phyloP scores from a whole-genome alignment of 1,284 basidiomycete species.

The Ustilago cynodontis region DNA sequence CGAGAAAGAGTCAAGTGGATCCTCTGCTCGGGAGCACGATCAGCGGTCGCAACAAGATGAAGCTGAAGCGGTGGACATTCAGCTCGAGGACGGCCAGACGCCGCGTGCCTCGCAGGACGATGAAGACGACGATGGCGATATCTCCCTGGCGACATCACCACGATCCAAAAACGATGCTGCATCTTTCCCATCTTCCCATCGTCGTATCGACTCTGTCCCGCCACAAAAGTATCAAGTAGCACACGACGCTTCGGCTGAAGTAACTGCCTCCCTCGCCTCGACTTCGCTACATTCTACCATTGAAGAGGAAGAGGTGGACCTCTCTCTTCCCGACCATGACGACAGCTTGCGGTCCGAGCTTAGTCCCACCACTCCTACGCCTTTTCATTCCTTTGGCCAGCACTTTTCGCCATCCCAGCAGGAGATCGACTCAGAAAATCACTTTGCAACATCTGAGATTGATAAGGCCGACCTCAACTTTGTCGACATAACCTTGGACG shows the following conservation, averaged over 20 bases:
- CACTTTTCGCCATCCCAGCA: not conserved
- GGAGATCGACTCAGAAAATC: not conserved
- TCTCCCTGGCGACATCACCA: slow-evolving; percentile 30
- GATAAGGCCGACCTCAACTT: slow-evolving; percentile 48
- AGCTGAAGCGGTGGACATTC: not conserved
- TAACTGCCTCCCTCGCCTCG: slow-evolving; percentile 22
- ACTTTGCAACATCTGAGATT: not conserved
- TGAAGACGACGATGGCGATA: slow-evolving; percentile 25
- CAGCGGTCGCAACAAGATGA: too few species aligned
- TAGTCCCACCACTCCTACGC: not conserved
- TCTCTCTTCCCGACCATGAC: slow-evolving; percentile 12
- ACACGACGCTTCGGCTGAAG: not conserved
- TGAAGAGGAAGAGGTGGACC: slow-evolving; percentile 34
- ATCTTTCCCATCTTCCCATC: slow-evolving; percentile 8
- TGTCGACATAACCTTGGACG: slow-evolving; percentile 45
- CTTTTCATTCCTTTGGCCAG: not conserved
- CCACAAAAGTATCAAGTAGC: slow-evolving; percentile 44
- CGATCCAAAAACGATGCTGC: not conserved
- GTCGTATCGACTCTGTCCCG: slow-evolving; percentile 48
- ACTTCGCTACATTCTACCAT: slow-evolving; percentile 15
- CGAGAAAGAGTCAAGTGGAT: too few species aligned
- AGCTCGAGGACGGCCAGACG: not conserved
- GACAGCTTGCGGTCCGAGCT: not conserved
- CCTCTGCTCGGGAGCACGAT: too few species aligned
- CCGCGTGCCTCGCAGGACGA: slow-evolving; percentile 5